These are phyloP conservation scores for Closterium sp. DNA, from an alignment of 139 green algal genomes.

Conservation along the genomic window DNA sequence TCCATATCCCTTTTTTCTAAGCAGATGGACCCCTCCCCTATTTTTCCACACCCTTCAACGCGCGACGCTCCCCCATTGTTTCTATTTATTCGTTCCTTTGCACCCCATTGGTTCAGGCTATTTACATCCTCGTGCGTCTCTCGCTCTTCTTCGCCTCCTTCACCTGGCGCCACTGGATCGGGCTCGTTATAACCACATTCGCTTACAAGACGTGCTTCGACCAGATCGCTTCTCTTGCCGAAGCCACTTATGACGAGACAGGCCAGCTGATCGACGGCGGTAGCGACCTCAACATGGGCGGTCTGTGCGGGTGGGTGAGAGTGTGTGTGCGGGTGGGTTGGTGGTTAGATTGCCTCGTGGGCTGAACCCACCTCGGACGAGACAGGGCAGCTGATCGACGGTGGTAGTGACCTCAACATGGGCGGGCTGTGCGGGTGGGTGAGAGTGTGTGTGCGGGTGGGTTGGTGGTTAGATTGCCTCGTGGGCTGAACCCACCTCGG, in stretches of 20 bases:
- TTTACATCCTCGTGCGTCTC: conserved; percentile 28
- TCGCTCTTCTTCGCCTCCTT: conserved; percentile 23
- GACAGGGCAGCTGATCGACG: conserved; percentile 44
- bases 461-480: neutral
- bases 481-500: conserved; percentile 42
- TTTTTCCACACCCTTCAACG: too few species aligned
- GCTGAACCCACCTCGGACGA: conserved; percentile 40
- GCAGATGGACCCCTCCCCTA: too few species aligned
- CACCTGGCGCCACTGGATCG: conserved; percentile 46
- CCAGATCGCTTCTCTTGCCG: conserved; percentile 18
- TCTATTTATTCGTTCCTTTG: too few species aligned
- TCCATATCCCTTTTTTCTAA: too few species aligned
- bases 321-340: neutral
- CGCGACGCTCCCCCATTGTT: too few species aligned
- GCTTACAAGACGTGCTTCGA: conserved; percentile 39
- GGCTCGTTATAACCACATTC: conserved; percentile 43
- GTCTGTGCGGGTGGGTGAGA: conserved; percentile 23
- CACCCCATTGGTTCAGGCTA: too few species aligned
- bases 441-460: neutral
- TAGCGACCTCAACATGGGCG: conserved; percentile 40
- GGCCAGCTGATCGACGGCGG: conserved; percentile 47
- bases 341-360: conserved; percentile 8
- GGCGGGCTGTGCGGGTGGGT: conserved; percentile 32
- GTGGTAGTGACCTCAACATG: conserved; percentile 33
- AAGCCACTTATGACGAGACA: conserved; percentile 47